Base-by-base conservation (phyloP, 129 eudicot genomes). In the Dittrichia graveolens region DNA sequence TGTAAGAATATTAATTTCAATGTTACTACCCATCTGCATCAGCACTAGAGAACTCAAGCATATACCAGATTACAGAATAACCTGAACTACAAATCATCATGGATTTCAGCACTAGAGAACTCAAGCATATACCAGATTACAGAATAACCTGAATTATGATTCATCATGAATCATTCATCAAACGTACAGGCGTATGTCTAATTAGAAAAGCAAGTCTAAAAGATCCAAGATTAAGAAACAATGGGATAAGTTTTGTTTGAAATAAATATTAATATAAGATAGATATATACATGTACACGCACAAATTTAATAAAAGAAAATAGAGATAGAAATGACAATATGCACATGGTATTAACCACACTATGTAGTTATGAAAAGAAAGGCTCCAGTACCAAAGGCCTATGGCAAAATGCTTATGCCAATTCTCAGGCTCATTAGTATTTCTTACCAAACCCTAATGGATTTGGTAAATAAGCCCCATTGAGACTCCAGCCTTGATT, bases 401-500 rank as follows among this genome's bases (percentile, higher is more conserved):
- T 82, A 86, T 89, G 96, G 84, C 88, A 82, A 67, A 56, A 9
- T 47, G 48, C 2, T 7, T 8, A 59, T 67, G 84, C 92, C 96
- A 89, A 89, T 78, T 89, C 96, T 89, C 89, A 31, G 61, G 83
- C 89, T 89, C 88, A 75, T 62, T 64, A 19, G 89, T 83, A 16
- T 79, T 89, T 71, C 82, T 60, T 68, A 43, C 80, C 84, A 74
- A 82, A 76, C 91, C 82, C 72, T 71, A 56, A 18, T 41, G 43
- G 56, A n/a, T 16, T 62, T 58, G 47, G 84, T 53, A 43, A 70
- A 82, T 75, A 81, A 89, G 89, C 87, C 75, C 40, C 79, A 69
- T 46, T 55, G 88, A 89, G 96, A 89, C 83, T 86, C 88, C 89
- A 89, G 92, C 91, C 92, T 89, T 86, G 91, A 84, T 89, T 81